Conservation (phyloP, 1,139 yeast species). For the Yamadazyma epiphylla region DNA sequence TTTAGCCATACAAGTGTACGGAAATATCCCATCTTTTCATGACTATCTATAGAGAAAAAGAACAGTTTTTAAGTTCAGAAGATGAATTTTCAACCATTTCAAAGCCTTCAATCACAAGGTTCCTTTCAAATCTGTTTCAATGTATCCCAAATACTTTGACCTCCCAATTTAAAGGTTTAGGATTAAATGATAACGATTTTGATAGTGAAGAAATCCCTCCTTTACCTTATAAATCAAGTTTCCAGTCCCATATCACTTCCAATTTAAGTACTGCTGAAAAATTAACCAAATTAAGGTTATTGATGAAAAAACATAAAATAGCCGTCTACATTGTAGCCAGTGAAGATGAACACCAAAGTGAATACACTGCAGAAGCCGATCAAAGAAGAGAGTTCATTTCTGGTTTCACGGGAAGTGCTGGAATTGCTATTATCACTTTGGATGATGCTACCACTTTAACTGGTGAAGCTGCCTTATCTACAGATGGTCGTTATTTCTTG, state of each 20-base stretch:
- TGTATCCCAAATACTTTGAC: conserved; percentile 21
- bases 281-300: conserved; percentile 29
- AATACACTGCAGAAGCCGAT: conserved; percentile 49
- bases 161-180: conserved; percentile 4
- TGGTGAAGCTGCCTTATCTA: conserved; percentile 47
- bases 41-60: conserved; percentile 13
- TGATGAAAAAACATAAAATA: conserved; percentile 39
- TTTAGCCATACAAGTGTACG: no score
- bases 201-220: conserved; percentile 26
- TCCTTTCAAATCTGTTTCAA: conserved; percentile 22
- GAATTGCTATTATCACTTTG: conserved; percentile 48
- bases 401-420: conserved; percentile 59
- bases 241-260: conserved; percentile 4
- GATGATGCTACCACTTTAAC: conserved; percentile 23
- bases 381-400: conserved; percentile 47
- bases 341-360: conserved; percentile 60
- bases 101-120: conserved; percentile 19
- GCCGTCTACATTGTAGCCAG: conserved; percentile 55
- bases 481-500: conserved; percentile 55
- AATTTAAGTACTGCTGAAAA: conserved; percentile 17
- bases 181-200: conserved; percentile 6
- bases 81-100: conserved; percentile 17
- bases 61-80: conserved; percentile 5
- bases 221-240: conserved; percentile 19
- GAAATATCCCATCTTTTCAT: no score